Conservation (phyloP, 2,329 filamentous ascomycete species). For the Alternaria metachromatica region DNA sequence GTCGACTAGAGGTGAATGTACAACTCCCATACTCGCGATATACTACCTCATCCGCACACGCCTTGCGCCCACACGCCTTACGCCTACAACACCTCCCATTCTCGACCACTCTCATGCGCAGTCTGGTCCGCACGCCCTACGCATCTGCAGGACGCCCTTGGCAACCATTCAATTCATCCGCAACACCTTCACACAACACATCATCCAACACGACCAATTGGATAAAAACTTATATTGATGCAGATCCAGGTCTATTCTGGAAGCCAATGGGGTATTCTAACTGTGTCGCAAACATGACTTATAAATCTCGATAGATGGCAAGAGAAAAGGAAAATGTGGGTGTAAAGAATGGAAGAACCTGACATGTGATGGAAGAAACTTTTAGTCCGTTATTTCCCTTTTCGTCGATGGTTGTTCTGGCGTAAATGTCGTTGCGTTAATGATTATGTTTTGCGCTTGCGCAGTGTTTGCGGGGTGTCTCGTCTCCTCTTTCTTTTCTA, state of each 20-base stretch:
- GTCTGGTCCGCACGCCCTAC: not conserved
- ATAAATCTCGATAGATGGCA: not conserved
- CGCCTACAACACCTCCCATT: not conserved
- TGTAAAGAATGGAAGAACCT: not conserved
- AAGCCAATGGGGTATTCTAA: not conserved
- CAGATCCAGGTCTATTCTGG: not conserved
- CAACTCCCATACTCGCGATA: not conserved
- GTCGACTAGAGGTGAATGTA: not conserved
- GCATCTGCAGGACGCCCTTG: not conserved
- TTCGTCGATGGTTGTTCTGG: slow-evolving; percentile 8
- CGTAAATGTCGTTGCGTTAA: slow-evolving; percentile 14
- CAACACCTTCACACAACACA: not conserved
- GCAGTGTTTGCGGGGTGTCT: not conserved
- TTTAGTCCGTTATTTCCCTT: not conserved
- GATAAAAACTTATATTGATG: not conserved
- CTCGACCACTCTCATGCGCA: not conserved
- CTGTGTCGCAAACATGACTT: not conserved
- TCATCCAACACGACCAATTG: not conserved
- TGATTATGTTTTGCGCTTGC: not conserved
- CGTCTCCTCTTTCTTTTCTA: not conserved
- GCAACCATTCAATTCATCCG: not conserved
- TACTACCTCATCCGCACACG: not conserved
- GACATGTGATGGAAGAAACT: not conserved
- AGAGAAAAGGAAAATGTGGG: not conserved
- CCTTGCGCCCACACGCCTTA: not conserved